A percentile compares a stretch with the other conserved stretches of the same genome.
These are phyloP conservation scores for Spongispora temasekensis DNA, from an alignment of 1,284 basidiomycete genomes.

Conservation along the genomic window DNA sequence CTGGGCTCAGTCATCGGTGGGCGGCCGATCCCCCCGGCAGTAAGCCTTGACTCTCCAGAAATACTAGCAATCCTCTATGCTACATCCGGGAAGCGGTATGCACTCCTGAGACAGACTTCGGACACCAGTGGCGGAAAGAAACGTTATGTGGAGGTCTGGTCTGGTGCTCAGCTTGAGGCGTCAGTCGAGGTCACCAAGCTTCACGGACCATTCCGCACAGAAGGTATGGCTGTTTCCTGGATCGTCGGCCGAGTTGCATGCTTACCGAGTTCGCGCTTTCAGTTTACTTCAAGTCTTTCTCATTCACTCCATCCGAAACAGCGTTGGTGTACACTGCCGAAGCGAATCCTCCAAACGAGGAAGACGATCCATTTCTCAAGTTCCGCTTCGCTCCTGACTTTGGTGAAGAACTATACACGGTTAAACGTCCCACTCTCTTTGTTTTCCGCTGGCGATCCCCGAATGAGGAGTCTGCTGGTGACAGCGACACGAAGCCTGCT, in stretches of 20 bases:
- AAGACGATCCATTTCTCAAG: constrained; percentile 43
- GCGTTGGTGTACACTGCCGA: constrained; percentile 61
- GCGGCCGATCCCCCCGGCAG: constrained; percentile 22
- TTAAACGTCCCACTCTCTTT: constrained; percentile 52
- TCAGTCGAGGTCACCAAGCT: constrained; percentile 57
- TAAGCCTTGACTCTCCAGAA: constrained; percentile 44
- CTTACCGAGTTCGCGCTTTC: neutral
- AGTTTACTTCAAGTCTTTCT: constrained; percentile 52
- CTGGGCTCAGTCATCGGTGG: constrained; percentile 9
- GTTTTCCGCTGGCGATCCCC: constrained; percentile 44
- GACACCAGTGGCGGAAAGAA: constrained; percentile 39
- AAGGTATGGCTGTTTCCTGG: constrained; percentile 44
- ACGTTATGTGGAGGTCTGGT: constrained; percentile 66
- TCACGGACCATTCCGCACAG: constrained; percentile 63
- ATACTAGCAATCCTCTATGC: constrained; percentile 47
- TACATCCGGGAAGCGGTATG: constrained; percentile 45
- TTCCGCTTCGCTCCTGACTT: constrained; percentile 56
- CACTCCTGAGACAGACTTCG: constrained; percentile 47
- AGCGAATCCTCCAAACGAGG: constrained; percentile 37
- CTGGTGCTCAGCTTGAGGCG: constrained; percentile 41
- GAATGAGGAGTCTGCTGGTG: neutral
- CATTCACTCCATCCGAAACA: constrained; percentile 53
- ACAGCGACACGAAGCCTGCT: neutral
- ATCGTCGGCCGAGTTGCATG: neutral
- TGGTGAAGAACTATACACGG: constrained; percentile 54